Base-by-base conservation (phyloP, 768 basidiomycete species). In the Macrolepiota fuliginosa region DNA sequence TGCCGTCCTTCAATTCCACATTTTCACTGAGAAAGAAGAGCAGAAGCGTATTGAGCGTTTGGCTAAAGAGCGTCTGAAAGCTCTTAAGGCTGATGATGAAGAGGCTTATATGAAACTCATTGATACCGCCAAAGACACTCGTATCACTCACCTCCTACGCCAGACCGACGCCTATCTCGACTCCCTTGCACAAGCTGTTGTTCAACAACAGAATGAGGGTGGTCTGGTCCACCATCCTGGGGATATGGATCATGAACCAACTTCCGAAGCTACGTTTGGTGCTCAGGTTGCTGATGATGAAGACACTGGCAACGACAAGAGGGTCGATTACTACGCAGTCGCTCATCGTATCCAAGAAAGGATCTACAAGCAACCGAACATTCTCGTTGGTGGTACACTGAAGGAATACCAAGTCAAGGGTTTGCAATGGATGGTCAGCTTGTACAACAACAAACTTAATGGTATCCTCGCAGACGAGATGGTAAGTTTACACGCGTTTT, bases 21-120 rank as follows among this genome's bases (percentile, higher is more conserved):
- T 79, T 15, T 86, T 88, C 65, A 94, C 95, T 1, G 97, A 99
- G 79, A 96, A 94, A 79, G 96, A 98, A 75, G 97, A 99, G 73
- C 93, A 96, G 83, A 94, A 95, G 73, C 86, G 96, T 27, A 91
- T 99, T 66, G 97, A 98, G 76, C 82, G 94, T 59, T 87, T 99
- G 49, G 88, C 91, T 50, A 98, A 98, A 79, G 97, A 98, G 74
- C 94, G 96, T 92, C 79, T 99, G 65, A 94, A 92, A 78, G 97
- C 96, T 7, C 87, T 98, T 67, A 95, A 96, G 77, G 91, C 91
- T 29, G 96, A 98, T 71, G 96, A 99, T 78, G 97, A 99, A 79
- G 97, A 98, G 76, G 96, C 94, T n/a, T 99, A 99, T 75, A 90
- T 98, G 86, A 95, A 95, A 72, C 90, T 99, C 69, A 93, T 99